phyloP scores from a whole-genome alignment of 2,329 filamentous ascomycete genomes.

The Phialophora tarda region DNA sequence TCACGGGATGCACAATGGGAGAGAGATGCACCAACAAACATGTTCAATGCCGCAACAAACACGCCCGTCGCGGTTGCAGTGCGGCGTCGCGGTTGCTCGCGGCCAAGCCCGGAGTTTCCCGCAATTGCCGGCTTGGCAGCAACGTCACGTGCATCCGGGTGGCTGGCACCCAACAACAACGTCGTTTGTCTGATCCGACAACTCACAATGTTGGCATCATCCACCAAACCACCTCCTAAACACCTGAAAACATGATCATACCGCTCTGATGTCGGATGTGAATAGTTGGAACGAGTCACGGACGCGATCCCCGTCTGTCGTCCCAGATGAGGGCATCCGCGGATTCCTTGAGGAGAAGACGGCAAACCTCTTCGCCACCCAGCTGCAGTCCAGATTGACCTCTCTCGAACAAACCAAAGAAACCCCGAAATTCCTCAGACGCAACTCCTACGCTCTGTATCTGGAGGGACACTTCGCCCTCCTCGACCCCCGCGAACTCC shows the following conservation, averaged over 20 bases:
- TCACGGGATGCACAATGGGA: neutral
- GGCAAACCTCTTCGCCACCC: conserved; percentile 24
- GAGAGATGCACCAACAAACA: neutral
- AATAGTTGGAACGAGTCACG: conserved; percentile 13
- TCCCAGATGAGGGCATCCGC: conserved; percentile 22
- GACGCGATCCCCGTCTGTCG: conserved; percentile 23
- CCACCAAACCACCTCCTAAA: conserved; percentile 5
- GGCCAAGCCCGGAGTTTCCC: conserved; percentile 19
- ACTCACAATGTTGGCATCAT: conserved; percentile 4
- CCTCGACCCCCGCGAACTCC: conserved; percentile 24
- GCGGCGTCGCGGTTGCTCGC: conserved; percentile 10
- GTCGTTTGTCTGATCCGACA: conserved; percentile 7
- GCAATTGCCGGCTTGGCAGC: conserved; percentile 18
- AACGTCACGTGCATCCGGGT: conserved; percentile 1
- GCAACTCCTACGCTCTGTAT: conserved; percentile 25
- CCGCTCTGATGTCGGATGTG: conserved; percentile 8
- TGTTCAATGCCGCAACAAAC: conserved; percentile 6
- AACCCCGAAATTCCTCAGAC: conserved; percentile 24
- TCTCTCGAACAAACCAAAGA: conserved; percentile 25
- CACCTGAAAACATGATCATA: conserved; percentile 5
- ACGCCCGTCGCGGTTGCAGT: neutral
- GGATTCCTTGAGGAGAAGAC: conserved; percentile 19
- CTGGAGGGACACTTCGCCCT: conserved; percentile 24
- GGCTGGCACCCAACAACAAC: conserved; percentile 11
- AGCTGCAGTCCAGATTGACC: conserved; percentile 22